Base-by-base conservation (phyloP, 768 basidiomycete species). In the Trichaptum fuscoviolaceum region DNA sequence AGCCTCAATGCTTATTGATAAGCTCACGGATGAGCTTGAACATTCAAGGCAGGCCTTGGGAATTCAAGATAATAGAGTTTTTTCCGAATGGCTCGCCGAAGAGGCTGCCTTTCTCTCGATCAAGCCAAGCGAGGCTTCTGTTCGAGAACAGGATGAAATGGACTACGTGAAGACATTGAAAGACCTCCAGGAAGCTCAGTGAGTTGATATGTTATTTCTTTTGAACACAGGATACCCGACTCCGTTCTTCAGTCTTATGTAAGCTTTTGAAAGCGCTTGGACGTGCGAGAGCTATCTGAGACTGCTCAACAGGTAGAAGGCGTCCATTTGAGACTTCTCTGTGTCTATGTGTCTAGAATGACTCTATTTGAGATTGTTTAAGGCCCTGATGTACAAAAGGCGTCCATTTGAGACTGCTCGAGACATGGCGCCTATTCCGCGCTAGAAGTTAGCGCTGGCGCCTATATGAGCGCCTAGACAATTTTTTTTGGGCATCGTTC, bases 11-110 rank as follows among this genome's bases (percentile, higher is more conserved):
- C 35, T 66, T 2, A 20, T 36, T 23, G 42, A 52, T 12, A 52
- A 12, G 42, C 42, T 52, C 42, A 52, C 42, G 42, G 20, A 12
- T 6, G 42, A 52, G 42, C 42, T 52, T 12, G 42, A 52, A 52
- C 42, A 52, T 12, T 52, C 42, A 52, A 52, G 3, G 10, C 12
- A 12, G 2, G 42, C 42, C 3, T 12, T 52, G 2, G 42, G 42
- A 52, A 52, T 52, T 52, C 42, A 20, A 52, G 42, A 36, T 34
- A 9, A 24, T 20, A 27, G 10, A 35, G 25, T 63, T 63, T 72
- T 75, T 57, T 63, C 66, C 15, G 25, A 35, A 30, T 75, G 73
- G 73, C 69, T 70, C 8, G 66, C 59, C 1, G 72, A 74, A 35
- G 72, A 75, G 64, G 61, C 64, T 5, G 60, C 52, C 24, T 74